Percentiles rank a stretch among this genome's conserved stretches.
phyloP scores from a whole-genome alignment of 2,329 filamentous ascomycete genomes.

The Ophiostoma populinum region DNA sequence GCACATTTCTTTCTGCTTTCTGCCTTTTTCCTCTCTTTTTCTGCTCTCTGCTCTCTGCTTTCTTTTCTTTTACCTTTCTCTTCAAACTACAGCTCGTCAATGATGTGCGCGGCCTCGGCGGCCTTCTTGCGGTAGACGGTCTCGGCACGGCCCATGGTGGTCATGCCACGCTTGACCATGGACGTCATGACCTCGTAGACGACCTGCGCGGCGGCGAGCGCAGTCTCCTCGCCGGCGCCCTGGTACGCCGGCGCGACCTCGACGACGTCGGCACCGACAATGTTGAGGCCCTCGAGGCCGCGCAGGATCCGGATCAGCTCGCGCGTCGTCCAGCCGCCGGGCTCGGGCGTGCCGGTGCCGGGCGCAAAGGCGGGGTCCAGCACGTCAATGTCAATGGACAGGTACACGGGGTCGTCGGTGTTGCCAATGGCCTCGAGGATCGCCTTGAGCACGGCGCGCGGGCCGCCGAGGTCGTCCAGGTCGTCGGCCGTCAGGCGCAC shows the following conservation, averaged over 20 bases:
- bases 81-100: conserved; percentile 17
- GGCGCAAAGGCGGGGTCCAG: conserved; percentile 21
- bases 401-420: conserved; percentile 51
- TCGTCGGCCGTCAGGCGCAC: conserved; percentile 67
- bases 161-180: conserved; percentile 33
- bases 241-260: conserved; percentile 81
- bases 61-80: no score
- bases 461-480: conserved; percentile 70
- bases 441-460: conserved; percentile 27
- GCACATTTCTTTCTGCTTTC: no score
- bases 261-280: conserved; percentile 80
- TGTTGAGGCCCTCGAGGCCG: conserved; percentile 65
- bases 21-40: no score
- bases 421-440: conserved; percentile 59
- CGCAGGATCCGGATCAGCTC: conserved; percentile 73
- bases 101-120: conserved; percentile 7
- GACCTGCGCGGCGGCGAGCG: conserved; percentile 67
- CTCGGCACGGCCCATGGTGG: conserved; percentile 20
- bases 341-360: conserved; percentile 68
- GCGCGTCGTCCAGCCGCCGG: conserved; percentile 78
- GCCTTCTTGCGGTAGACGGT: conserved; percentile 2
- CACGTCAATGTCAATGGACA: conserved; percentile 21
- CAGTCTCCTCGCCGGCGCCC: conserved; percentile 61
- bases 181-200: conserved; percentile 73
- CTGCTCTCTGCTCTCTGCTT: no score